Base-by-base conservation (phyloP, 164 flowering plant genomes). In the Chimonanthus praecox region DNA sequence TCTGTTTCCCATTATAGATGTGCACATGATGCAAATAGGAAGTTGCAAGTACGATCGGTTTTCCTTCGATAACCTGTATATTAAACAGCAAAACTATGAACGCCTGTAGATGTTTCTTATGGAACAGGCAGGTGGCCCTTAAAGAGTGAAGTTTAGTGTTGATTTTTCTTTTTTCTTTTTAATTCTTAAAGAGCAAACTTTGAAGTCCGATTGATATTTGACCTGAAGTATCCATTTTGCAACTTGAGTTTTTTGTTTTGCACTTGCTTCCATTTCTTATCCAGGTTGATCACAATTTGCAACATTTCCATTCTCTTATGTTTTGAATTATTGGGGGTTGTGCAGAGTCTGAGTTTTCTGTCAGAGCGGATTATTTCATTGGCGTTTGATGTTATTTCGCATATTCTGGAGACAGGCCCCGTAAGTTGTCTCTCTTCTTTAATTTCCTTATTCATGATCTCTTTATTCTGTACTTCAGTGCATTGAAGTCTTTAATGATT, bases 391-490 rank as follows among this genome's bases (percentile, higher is more conserved):
- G 89, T 90, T 73, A 80, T 90, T 72, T 85, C 94, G 18, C 90
- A 82, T 76, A 80, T 87, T 72, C 83, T 92, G 68, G 92, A 89
- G 85, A 88, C 91, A 48, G 97, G 97, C 45, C 92, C 90, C 1
- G 95, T 92, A 83, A 84, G 90, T 78, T 63, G 6, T 46, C 33
- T 33, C 33, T 33, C 60, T 58, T 46, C 33, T 18, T 60, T 74
- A 66, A 5, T 74, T 10, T 63, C 62, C 11, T 15, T 33, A 51
- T 13, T 66, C 8, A 9, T 9, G 62, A 44, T 9, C 8, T 67
- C 6, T 6, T 48, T 45, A 62, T 48, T 44, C 45, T 58, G 15
- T 7, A 13, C 9, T 64, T 46, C 16, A 9, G 16, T 66, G 68
- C 18, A 43, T 66, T 66, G 68, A 45, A 33, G 50, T 5, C 9